A percentile compares a stretch with the other conserved stretches of the same genome.
phyloP scores from a whole-genome alignment of 2,329 filamentous ascomycete genomes.

The Colletotrichum viniferum region DNA sequence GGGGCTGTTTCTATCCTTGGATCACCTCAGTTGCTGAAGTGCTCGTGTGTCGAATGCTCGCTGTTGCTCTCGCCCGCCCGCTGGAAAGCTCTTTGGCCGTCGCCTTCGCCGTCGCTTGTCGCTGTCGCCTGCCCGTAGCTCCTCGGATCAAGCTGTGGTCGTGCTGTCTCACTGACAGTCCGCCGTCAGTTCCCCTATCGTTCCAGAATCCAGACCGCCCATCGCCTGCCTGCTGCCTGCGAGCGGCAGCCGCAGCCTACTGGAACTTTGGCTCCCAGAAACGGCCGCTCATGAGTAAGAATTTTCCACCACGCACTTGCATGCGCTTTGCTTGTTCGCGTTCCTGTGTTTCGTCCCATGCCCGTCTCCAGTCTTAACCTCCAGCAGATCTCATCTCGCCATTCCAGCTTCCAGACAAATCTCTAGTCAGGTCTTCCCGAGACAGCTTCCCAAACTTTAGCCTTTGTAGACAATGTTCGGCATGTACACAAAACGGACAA shows the following conservation, averaged over 20 bases:
- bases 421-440: background rate
- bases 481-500: background rate
- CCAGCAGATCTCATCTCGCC: background rate
- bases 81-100: background rate
- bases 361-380: background rate
- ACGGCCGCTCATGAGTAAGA: slow-evolving; percentile 16
- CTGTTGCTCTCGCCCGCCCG: background rate
- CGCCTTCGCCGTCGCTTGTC: background rate
- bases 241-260: background rate
- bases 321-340: background rate
- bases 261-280: slow-evolving; percentile 1
- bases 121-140: background rate
- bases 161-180: background rate
- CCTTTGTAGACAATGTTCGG: background rate
- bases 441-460: background rate
- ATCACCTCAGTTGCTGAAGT: background rate
- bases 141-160: background rate
- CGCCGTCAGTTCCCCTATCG: background rate
- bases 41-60: background rate
- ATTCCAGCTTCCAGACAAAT: background rate
- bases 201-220: slow-evolving; percentile 2
- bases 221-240: background rate
- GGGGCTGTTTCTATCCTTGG: slow-evolving; percentile 19
- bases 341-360: slow-evolving; percentile 9
- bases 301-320: background rate